These are phyloP conservation scores for Chrysochromulina tobinii DNA, from an alignment of 78 protist genomes.

Conservation along the genomic window DNA sequence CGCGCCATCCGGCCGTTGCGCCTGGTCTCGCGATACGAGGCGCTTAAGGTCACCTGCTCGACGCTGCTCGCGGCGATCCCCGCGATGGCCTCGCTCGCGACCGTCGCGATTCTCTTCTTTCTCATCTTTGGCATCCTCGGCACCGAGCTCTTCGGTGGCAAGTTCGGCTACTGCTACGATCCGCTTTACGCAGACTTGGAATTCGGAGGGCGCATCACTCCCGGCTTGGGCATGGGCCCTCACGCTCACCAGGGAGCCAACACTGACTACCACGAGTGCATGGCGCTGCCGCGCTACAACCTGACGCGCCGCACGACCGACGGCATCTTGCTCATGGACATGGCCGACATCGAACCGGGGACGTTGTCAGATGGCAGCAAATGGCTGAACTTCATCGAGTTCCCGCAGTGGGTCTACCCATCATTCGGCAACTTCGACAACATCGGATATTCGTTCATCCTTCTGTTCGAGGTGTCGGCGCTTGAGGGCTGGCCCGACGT, in stretches of 20 bases:
- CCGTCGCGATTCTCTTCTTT: slow-evolving; percentile 31
- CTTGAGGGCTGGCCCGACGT: slow-evolving; percentile 61
- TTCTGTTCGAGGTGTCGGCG: slow-evolving; percentile 31
- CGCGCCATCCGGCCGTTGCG: slow-evolving; percentile 77
- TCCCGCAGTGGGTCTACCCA: not conserved
- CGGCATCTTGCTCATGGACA: not conserved
- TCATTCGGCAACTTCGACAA: slow-evolving; percentile 42
- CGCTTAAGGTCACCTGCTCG: slow-evolving; percentile 16
- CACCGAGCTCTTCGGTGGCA: slow-evolving; percentile 32
- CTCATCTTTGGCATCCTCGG: slow-evolving; percentile 56
- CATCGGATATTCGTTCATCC: not conserved
- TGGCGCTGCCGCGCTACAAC: not conserved
- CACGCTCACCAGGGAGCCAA: too few relatives aligned
- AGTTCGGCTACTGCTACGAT: not conserved
- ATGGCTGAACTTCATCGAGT: not conserved
- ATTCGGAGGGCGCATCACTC: not conserved
- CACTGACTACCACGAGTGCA: slow-evolving; percentile 10
- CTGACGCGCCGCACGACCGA: not conserved
- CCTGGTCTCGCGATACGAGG: slow-evolving; percentile 25
- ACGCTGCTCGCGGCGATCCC: slow-evolving; percentile 47
- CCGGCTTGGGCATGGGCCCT: not conserved
- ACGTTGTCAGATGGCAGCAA: too few relatives aligned
- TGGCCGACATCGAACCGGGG: too few relatives aligned
- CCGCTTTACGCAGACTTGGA: not conserved
- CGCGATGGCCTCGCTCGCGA: slow-evolving; percentile 21